Evolutionary conservation across 2,329 filamentous ascomycete species (phyloP), one percentile per base, ranked within the genome.

Genomic region (Aspergillus sp.): DNA sequence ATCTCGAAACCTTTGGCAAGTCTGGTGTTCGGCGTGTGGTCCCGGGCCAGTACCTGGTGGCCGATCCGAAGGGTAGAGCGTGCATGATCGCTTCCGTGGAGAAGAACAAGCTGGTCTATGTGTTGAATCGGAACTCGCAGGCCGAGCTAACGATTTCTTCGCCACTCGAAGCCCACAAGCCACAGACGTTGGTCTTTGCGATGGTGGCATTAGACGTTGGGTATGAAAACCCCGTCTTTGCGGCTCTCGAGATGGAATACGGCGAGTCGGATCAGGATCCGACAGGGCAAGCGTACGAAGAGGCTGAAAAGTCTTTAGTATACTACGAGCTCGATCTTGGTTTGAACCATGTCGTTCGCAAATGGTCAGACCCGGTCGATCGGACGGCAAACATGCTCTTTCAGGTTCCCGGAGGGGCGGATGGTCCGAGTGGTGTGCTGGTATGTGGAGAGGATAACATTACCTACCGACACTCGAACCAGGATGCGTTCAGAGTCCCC

Each of bases 101-200:
- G 74, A 98, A 98, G 80, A 98, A 97, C 75, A 98, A 98, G 75
- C 85, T 99, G 48, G 93, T 98, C 58, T 99, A 98, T 71, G 91
- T 98, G 61, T 78, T 98, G 58, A 97, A 97, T 70, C 85, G 94
- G 56, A 95, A 95, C 71, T 82, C 90, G 3, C 89, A 97, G 70
- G 90, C 90, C 15, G 88, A 95, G 68, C 82, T 98, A 60, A 94
- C 90, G 37, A 98, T 98, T 44, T 98, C 93, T 4, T 98, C 93
- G 12, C 93, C 93, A 0, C 79, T 98, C 15, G 94, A 98, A 71
- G 94, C 93, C 2, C 91, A 98, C 71, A 95, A 93, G 68, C 83
- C 89, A 10, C 89, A 91, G 51, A 91, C 91, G 1, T 72, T 98
- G 44, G 90, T 97, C 20, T 88, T 95, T 58, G 86, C 88, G 25